phyloP scores from a whole-genome alignment of 768 basidiomycete species.

The Asterophora parasitica region DNA sequence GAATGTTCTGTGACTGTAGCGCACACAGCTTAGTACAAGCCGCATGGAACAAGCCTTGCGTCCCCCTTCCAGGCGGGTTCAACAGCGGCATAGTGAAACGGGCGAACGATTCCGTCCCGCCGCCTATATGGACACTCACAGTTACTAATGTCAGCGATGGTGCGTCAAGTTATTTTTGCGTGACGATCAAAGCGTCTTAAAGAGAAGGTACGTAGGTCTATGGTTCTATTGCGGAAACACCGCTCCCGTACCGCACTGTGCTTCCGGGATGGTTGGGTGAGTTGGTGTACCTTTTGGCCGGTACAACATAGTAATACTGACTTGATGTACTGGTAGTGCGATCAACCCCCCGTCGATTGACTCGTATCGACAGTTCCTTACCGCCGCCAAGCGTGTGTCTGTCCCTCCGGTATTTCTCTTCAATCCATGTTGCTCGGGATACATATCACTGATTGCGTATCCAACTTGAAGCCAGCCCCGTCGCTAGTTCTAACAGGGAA shows the following conservation, averaged over 20 bases:
- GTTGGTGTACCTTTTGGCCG: constrained; percentile 1
- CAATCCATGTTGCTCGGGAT: not conserved
- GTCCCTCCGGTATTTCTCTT: constrained; percentile 17
- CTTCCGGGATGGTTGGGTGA: constrained; percentile 37
- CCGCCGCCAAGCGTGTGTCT: constrained; percentile 26
- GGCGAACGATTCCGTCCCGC: constrained; percentile 15
- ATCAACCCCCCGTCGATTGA: constrained; percentile 32
- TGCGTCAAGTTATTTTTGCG: constrained; percentile 13
- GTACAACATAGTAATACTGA: too few relatives aligned
- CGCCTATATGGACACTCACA: constrained; percentile 28
- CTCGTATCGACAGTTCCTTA: constrained; percentile 20
- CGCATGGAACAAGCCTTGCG: constrained; percentile 32
- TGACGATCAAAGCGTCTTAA: not conserved
- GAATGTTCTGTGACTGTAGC: constrained; percentile 15
- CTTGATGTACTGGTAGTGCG: constrained; percentile 17
- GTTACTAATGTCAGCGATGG: constrained; percentile 29
- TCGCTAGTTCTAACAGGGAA: constrained; percentile 24
- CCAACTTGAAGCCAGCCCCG: constrained; percentile 23
- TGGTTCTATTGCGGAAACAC: constrained; percentile 35
- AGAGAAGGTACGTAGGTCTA: constrained; percentile 18
- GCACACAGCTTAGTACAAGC: constrained; percentile 38
- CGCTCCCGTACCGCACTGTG: constrained; percentile 33
- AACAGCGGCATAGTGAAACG: constrained; percentile 27
- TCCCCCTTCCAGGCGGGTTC: constrained; percentile 36
- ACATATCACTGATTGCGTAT: not conserved